phyloP scores from a whole-genome alignment of 1,284 basidiomycete species.

The Ustilago nuda region DNA sequence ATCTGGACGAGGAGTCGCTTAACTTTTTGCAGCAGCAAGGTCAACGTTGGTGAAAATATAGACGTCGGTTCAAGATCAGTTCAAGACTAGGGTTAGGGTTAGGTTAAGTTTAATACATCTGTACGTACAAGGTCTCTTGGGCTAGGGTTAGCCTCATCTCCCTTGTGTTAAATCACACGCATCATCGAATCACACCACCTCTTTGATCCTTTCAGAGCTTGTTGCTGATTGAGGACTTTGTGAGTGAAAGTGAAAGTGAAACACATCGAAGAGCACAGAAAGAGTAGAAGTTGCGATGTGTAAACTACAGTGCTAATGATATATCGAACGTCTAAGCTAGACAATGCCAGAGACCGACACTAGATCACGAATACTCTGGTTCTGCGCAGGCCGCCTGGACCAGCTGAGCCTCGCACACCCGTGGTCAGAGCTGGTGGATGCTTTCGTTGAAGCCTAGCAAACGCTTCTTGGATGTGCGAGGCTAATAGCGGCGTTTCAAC shows the following conservation, averaged over 20 bases:
- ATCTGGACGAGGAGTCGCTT: conserved; percentile 44
- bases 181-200: not conserved
- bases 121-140: not conserved
- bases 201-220: not conserved
- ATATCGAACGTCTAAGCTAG: not conserved
- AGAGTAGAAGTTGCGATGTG: not conserved
- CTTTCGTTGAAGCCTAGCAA: conserved; percentile 59
- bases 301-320: not conserved
- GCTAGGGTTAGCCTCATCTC: not conserved
- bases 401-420: conserved; percentile 47
- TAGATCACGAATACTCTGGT: conserved; percentile 64
- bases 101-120: not conserved
- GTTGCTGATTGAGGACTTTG: no score
- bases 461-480: conserved; percentile 65
- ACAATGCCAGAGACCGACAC: no score
- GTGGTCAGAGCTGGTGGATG: conserved; percentile 45
- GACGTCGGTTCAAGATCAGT: not conserved
- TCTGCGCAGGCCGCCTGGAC: conserved; percentile 59
- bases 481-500: conserved; percentile 53
- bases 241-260: not conserved
- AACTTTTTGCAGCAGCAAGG: conserved; percentile 28
- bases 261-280: not conserved
- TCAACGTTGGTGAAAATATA: conserved; percentile 7
- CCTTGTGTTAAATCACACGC: not conserved
- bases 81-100: not conserved